A percentile compares a stretch with the other conserved stretches of the same genome.
Conservation (phyloP, 2,329 filamentous ascomycete species). For the Fragosphaeria purpurea region DNA sequence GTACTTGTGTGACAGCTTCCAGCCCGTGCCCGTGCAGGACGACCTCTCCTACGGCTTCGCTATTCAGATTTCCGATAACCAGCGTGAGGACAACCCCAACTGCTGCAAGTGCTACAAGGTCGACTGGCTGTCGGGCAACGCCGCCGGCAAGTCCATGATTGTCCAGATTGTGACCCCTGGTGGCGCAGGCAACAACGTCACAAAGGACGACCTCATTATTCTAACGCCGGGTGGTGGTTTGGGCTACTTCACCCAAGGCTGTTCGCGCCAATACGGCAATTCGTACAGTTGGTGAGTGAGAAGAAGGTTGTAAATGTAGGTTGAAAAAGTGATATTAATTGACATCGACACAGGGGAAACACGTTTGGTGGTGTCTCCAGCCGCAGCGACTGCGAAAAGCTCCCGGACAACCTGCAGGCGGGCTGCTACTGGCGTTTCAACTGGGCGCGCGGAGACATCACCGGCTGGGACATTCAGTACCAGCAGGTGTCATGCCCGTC, state of each 20-base stretch:
- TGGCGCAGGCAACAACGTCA: conserved; percentile 11
- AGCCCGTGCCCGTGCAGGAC: conserved; percentile 13
- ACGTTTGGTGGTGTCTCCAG: conserved; percentile 2
- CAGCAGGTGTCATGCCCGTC: not conserved
- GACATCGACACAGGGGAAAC: too few relatives aligned
- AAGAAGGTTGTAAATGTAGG: too few relatives aligned
- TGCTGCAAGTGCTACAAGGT: conserved; percentile 18
- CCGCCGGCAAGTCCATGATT: conserved; percentile 15
- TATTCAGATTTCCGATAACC: conserved; percentile 13
- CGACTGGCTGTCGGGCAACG: conserved; percentile 12
- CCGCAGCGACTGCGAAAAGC: conserved; percentile 4
- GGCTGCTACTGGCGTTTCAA: conserved; percentile 11
- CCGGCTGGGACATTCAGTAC: conserved; percentile 3
- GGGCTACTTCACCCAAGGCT: conserved; percentile 10
- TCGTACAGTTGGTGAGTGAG: conserved; percentile 9
- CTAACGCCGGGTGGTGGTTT: conserved; percentile 13
- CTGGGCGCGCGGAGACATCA: conserved; percentile 8
- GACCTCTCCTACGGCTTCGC: conserved; percentile 16
- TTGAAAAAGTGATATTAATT: too few relatives aligned
- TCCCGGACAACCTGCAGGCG: conserved; percentile 4
- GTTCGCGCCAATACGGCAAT: conserved; percentile 12
- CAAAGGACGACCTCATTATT: conserved; percentile 13
- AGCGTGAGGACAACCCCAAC: conserved; percentile 12
- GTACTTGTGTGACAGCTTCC: conserved; percentile 15
- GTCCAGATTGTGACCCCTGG: conserved; percentile 14